phyloP scores from a whole-genome alignment of 139 green algal genomes.

The Tetraselmis chui region DNA sequence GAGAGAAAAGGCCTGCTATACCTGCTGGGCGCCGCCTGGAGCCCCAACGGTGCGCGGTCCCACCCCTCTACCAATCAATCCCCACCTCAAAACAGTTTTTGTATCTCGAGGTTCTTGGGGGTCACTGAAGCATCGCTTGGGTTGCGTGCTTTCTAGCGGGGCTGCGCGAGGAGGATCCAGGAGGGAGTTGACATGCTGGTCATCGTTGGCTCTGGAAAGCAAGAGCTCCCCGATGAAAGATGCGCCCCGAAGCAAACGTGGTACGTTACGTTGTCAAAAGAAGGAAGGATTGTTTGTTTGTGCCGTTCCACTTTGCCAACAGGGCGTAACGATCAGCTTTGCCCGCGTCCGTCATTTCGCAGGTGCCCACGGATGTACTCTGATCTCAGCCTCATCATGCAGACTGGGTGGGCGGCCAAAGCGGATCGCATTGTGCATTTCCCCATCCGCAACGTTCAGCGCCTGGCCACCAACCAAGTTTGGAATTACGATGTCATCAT shows the following conservation, averaged over 20 bases:
- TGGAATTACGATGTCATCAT: neutral
- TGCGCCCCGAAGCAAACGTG: neutral
- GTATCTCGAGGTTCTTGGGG: too few species aligned
- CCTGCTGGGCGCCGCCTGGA: neutral
- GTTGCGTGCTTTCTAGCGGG: too few species aligned
- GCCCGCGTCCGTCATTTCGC: too few species aligned
- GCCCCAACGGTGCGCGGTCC: neutral
- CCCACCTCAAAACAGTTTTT: too few species aligned
- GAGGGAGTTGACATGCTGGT: neutral
- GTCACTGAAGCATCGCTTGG: too few species aligned
- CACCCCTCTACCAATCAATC: too few species aligned
- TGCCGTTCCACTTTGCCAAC: too few species aligned
- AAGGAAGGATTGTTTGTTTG: too few species aligned
- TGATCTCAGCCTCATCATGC: neutral
- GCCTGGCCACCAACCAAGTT: neutral
- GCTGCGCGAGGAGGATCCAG: neutral
- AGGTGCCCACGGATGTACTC: neutral
- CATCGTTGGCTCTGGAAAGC: neutral
- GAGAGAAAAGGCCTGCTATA: neutral
- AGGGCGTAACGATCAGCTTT: too few species aligned
- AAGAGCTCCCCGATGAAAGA: neutral
- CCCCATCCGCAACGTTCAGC: neutral
- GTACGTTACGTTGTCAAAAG: too few species aligned
- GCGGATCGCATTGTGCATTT: neutral
- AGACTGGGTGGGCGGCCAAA: neutral